phyloP scores from a whole-genome alignment of 208 protist genomes.

The Acanthamoeba lenticulata region DNA sequence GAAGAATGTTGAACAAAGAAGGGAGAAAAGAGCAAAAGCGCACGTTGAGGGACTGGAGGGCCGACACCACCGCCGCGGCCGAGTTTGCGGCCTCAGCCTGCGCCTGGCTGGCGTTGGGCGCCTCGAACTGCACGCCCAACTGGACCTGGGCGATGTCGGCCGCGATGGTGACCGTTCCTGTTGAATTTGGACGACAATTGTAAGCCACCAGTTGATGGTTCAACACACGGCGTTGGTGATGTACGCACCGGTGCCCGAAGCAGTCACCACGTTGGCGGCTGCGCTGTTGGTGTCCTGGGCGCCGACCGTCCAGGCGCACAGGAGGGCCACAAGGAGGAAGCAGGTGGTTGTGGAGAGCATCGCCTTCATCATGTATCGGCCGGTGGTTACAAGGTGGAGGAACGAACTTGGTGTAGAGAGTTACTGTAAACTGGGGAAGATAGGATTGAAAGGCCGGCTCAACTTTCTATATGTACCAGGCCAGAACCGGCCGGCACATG shows the following conservation, averaged over 20 bases:
- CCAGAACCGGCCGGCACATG: no score
- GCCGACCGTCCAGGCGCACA: not conserved
- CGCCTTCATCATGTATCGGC: not conserved
- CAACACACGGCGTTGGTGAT: not conserved
- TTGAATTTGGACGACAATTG: no score
- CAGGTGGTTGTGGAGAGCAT: not conserved
- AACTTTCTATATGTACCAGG: no score
- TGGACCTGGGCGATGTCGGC: not conserved
- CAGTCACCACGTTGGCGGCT: not conserved
- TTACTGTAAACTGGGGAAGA: no score
- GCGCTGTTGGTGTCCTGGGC: not conserved
- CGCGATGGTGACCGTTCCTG: conserved; percentile 5
- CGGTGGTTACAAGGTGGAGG: no score
- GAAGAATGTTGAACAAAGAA: not conserved
- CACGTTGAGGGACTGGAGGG: conserved; percentile 16
- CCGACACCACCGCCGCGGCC: not conserved
- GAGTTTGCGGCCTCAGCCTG: not conserved
- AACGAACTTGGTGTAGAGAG: no score
- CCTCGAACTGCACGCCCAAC: conserved; percentile 42
- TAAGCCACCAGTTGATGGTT: not conserved
- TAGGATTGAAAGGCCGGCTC: no score
- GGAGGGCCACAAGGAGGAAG: not conserved
- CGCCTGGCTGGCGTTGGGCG: not conserved
- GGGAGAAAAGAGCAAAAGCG: not conserved
- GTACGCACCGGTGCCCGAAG: not conserved